Evolutionary conservation across 2,329 filamentous ascomycete species (phyloP), one percentile per base, ranked within the genome.

Genomic region (Dothiorella sarmentorum): DNA sequence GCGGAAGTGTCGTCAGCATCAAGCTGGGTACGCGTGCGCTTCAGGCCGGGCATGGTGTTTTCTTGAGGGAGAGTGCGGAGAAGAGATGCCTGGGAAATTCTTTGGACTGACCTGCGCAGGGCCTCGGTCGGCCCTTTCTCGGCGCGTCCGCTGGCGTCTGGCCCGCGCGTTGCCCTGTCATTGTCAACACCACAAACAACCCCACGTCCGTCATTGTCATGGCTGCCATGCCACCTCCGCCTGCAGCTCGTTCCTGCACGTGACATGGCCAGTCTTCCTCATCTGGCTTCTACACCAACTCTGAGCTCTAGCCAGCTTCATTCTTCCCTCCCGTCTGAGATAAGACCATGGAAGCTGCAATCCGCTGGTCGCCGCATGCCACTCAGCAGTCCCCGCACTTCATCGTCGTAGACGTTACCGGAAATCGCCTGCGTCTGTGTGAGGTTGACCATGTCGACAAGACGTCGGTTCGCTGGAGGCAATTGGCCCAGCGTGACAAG

Each of bases 311-410:
- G 24, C 37, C 17, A 31, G n/a, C 20, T 17, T 27, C 45, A 6
- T 5, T 17, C 59, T 11, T 15, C 33, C 6, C 44, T n/a, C 18
- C 11, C 3, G 18, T 20, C 31, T 37, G 49, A 33, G 29, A 53
- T 56, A 71, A 64, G n/a, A n/a, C n/a, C 53, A 84, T 84, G 82
- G 81, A 84, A 70, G 79, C 82, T 29, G 84, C 84, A 43, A 82
- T 87, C 62, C 79, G 84, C 66, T 87, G 83, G 82, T 86, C 84
- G 61, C 80, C 82, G 53, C 81, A 80, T 66, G 83, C 83, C 44
- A 79, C 77, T 2, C 65, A 63, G 68, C 73, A 64, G 68, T 76
- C 64, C 72, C 80, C 82, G 61, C 80, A 81, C 42, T 87, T 87
- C 69, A 74, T 87, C 56, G 77, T 84, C 49, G 82, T 85, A 61